phyloP scores from a whole-genome alignment of 2,329 filamentous ascomycete genomes.

The Botrytis aclada region DNA sequence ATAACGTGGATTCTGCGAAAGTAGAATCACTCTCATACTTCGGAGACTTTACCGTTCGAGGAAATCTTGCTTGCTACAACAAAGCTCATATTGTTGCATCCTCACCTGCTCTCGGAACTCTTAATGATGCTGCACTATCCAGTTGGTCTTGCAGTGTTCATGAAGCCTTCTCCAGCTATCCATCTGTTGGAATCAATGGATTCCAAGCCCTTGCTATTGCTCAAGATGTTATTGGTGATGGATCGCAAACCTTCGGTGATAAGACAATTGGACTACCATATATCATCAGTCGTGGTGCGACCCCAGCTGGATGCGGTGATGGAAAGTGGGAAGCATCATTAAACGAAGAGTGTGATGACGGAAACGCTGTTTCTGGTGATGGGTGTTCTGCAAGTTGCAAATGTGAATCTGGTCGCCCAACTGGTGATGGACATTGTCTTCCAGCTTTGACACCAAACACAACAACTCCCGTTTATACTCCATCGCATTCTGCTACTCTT shows the following conservation, averaged over 20 bases:
- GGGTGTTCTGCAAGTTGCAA: conserved; percentile 43
- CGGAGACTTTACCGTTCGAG: conserved; percentile 42
- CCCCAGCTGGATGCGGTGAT: conserved; percentile 43
- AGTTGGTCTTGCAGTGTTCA: conserved; percentile 45
- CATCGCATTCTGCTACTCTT: conserved; percentile 14
- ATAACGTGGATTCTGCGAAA: conserved; percentile 29
- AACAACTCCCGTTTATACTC: conserved; percentile 16
- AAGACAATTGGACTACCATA: conserved; percentile 42
- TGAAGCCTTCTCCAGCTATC: conserved; percentile 42
- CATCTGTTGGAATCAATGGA: conserved; percentile 37
- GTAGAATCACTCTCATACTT: conserved; percentile 38
- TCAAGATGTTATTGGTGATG: conserved; percentile 38
- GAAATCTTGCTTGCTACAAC: conserved; percentile 42
- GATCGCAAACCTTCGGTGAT: conserved; percentile 40
- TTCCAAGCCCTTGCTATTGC: conserved; percentile 44
- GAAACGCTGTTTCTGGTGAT: conserved; percentile 39
- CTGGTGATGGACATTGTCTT: conserved; percentile 32
- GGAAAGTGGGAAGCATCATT: conserved; percentile 38
- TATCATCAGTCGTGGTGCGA: conserved; percentile 44
- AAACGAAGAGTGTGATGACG: conserved; percentile 45
- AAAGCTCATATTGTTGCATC: conserved; percentile 43
- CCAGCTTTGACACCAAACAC: conserved; percentile 17
- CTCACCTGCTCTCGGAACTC: conserved; percentile 36
- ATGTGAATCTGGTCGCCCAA: conserved; percentile 37
- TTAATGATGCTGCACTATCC: conserved; percentile 41